Evolutionary conservation across 495 filamentous ascomycete species (phyloP).

Genomic region (Penicillium manginii): DNA sequence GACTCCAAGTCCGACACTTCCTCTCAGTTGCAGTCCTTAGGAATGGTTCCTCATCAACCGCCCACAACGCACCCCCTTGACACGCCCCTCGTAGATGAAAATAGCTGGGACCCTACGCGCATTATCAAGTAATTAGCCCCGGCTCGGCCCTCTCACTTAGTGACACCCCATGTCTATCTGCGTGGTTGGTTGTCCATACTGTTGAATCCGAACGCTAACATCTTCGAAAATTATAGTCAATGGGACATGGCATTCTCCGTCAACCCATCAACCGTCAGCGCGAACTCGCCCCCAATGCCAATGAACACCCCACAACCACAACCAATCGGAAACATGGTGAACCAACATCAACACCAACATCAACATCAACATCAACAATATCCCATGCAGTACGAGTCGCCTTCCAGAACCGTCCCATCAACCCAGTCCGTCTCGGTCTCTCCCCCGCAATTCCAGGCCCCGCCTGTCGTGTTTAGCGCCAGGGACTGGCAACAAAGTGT

Average conservation of each 20-base stretch:
- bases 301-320: conserved; percentile 36
- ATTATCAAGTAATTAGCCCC: conserved; percentile 83
- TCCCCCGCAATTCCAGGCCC: conserved; percentile 57
- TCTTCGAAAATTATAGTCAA: conserved; percentile 58
- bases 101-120: conserved; percentile 86
- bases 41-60: conserved; percentile 65
- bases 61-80: conserved; percentile 49
- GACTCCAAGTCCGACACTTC: conserved; percentile 77
- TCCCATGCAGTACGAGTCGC: conserved; percentile 42
- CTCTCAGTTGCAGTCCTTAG: conserved; percentile 75
- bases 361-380: conserved; percentile 28
- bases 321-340: conserved; percentile 31
- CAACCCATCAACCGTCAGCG: conserved; percentile 49
- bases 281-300: conserved; percentile 53
- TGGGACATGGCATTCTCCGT: conserved; percentile 92
- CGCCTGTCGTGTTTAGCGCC: conserved; percentile 78
- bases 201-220: neutral
- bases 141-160: neutral
- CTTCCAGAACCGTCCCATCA: conserved; percentile 37
- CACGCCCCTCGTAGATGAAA: conserved; percentile 66
- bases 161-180: neutral
- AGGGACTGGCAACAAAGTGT: conserved; percentile 97
- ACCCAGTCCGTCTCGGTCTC: conserved; percentile 56
- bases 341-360: conserved; percentile 14
- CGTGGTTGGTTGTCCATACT: too few species aligned